Percentiles rank a stretch among this genome's conserved stretches.
phyloP scores from a whole-genome alignment of 768 basidiomycete genomes.

The Boletus bicolor region DNA sequence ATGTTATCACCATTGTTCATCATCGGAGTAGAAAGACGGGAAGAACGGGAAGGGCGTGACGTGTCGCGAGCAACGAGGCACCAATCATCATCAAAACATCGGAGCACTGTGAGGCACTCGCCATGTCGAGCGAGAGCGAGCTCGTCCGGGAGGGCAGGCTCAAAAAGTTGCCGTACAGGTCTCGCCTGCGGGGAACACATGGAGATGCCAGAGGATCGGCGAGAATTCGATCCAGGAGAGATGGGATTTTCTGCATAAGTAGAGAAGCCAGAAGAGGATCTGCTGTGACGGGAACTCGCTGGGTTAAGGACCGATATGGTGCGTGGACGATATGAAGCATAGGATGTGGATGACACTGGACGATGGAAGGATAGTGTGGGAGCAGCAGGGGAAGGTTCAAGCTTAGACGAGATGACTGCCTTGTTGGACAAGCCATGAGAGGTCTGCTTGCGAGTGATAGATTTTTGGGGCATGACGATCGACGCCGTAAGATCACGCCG shows the following conservation, averaged over 20 bases:
- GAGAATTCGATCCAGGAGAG: conserved; percentile 10
- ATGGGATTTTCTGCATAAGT: conserved; percentile 36
- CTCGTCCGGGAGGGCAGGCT: conserved; percentile 73
- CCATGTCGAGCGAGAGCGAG: conserved; percentile 48
- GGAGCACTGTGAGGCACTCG: conserved; percentile 59
- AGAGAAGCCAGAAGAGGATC: conserved; percentile 32
- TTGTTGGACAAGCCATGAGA: conserved; percentile 43
- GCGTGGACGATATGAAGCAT: conserved; percentile 13
- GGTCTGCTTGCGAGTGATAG: conserved; percentile 37
- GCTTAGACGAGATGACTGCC: conserved; percentile 38
- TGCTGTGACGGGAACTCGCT: conserved; percentile 29
- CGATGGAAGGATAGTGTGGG: conserved; percentile 33
- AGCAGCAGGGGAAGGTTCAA: conserved; percentile 39
- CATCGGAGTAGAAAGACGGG: conserved; percentile 18
- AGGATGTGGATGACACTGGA: conserved; percentile 3
- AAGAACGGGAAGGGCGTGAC: conserved; percentile 39
- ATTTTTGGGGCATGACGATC: conserved; percentile 54
- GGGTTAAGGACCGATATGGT: conserved; percentile 22
- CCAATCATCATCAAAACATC: conserved; percentile 79
- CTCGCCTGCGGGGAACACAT: conserved; percentile 39
- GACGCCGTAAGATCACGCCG: conserved; percentile 41
- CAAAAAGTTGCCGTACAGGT: conserved; percentile 63
- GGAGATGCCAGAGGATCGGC: conserved; percentile 4
- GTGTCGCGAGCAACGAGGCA: conserved; percentile 62
- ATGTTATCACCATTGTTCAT: conserved; percentile 36